Percentiles rank a stretch among this genome's conserved stretches.
Evolutionary conservation across 192 early-diverging fungal species (phyloP).

Genomic region (Gonapodya sp.): DNA sequence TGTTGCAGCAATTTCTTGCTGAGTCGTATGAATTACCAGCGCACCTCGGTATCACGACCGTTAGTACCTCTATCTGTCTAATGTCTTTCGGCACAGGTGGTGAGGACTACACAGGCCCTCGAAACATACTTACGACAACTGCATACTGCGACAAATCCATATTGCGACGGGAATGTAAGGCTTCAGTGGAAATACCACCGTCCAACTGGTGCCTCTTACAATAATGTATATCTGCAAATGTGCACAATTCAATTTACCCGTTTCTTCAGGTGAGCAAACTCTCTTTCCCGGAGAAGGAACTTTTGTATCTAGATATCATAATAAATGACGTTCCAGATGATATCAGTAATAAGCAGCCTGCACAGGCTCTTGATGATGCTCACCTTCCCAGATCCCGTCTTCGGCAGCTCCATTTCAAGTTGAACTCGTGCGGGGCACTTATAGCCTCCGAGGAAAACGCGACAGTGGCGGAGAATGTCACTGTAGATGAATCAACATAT

Average conservation of each 20-base stretch:
- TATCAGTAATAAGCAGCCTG: not conserved
- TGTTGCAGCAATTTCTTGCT: too few species aligned
- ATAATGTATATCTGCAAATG: too few species aligned
- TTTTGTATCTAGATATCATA: slow-evolving; percentile 29
- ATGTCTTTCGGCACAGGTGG: too few species aligned
- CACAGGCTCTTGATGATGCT: not conserved
- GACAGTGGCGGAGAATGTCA: slow-evolving; percentile 28
- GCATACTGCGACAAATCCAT: too few species aligned
- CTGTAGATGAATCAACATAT: not conserved
- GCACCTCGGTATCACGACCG: too few species aligned
- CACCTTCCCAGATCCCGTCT: slow-evolving; percentile 21
- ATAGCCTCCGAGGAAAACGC: slow-evolving; percentile 35
- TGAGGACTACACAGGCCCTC: too few species aligned
- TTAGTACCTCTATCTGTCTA: too few species aligned
- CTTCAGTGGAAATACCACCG: too few species aligned
- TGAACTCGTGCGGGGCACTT: slow-evolving; percentile 36
- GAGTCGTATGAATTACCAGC: too few species aligned
- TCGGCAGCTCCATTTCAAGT: slow-evolving; percentile 36
- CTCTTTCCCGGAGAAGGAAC: slow-evolving; percentile 36
- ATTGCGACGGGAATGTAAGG: too few species aligned
- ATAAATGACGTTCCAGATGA: not conserved
- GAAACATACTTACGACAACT: too few species aligned
- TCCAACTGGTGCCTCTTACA: too few species aligned
- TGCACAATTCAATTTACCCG: not conserved
- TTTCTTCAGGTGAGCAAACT: slow-evolving; percentile 17